These are phyloP conservation scores for Nicotiana paniculata DNA, from an alignment of 257 asterid genomes.

Conservation along the genomic window DNA sequence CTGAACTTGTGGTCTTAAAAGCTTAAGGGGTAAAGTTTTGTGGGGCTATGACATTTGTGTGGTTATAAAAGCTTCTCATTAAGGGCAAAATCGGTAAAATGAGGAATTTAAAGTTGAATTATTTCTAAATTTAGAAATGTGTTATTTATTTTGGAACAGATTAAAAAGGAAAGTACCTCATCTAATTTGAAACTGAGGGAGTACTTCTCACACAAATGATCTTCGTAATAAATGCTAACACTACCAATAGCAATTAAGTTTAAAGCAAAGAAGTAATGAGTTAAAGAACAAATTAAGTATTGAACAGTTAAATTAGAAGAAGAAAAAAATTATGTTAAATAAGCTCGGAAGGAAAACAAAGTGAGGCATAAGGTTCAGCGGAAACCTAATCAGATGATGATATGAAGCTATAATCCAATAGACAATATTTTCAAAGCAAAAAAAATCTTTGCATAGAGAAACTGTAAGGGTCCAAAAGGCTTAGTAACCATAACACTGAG, in stretches of 20 bases:
- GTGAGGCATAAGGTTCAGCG: not conserved
- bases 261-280: not conserved
- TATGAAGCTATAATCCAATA: not conserved
- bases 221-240: not conserved
- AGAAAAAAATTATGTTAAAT: not conserved
- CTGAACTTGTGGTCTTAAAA: too few species aligned
- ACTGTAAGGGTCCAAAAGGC: not conserved
- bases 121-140: too few species aligned
- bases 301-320: not conserved
- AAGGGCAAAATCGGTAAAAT: too few species aligned
- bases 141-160: too few species aligned
- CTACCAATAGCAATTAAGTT: not conserved
- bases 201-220: not conserved
- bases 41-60: too few species aligned
- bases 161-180: too few species aligned
- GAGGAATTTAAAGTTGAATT: too few species aligned
- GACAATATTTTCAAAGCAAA: not conserved
- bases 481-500: not conserved
- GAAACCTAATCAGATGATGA: conserved; percentile 2
- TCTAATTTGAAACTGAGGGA: too few species aligned
- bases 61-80: too few species aligned
- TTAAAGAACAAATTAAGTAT: not conserved
- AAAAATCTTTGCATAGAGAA: not conserved
- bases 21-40: too few species aligned
- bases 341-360: not conserved